phyloP scores from a whole-genome alignment of 306 rosid genomes.

The Dalbergia cochinchinensis region DNA sequence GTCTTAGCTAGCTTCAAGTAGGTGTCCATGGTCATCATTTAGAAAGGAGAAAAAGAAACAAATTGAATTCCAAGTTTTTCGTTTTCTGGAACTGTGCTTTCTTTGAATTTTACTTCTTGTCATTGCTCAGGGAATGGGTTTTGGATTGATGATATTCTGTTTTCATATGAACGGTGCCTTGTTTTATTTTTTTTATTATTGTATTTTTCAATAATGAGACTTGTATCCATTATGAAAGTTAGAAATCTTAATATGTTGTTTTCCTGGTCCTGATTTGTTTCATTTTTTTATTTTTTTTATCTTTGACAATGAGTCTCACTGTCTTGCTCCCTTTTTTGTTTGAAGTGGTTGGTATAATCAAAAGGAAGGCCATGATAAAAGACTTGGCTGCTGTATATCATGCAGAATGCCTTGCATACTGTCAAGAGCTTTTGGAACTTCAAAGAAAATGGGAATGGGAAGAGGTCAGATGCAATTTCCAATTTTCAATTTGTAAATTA shows the following conservation, averaged over 20 bases:
- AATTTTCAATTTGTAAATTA: not conserved
- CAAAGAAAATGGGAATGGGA: slow-evolving; percentile 62
- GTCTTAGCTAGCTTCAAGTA: not conserved
- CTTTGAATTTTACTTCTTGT: too few species aligned
- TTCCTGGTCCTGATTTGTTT: not conserved
- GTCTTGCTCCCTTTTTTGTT: not conserved
- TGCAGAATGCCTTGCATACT: slow-evolving; percentile 72
- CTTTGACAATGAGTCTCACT: not conserved
- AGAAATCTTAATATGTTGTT: not conserved
- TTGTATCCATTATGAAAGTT: not conserved
- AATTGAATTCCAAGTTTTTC: not conserved
- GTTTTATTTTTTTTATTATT: not conserved
- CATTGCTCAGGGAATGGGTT: not conserved
- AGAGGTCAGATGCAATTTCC: slow-evolving; percentile 64
- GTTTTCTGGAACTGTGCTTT: too few species aligned
- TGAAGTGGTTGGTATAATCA: slow-evolving; percentile 94
- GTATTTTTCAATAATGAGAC: not conserved
- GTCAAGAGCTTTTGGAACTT: slow-evolving; percentile 87
- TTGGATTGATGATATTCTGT: not conserved
- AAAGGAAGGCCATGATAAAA: slow-evolving; percentile 49
- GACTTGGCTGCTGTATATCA: not conserved
- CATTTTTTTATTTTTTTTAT: not conserved
- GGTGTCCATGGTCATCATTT: not conserved
- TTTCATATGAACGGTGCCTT: not conserved
- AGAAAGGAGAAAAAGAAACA: not conserved